Evolutionary conservation across 768 basidiomycete species (phyloP).

Genomic region (Panaeolus cyanescens): DNA sequence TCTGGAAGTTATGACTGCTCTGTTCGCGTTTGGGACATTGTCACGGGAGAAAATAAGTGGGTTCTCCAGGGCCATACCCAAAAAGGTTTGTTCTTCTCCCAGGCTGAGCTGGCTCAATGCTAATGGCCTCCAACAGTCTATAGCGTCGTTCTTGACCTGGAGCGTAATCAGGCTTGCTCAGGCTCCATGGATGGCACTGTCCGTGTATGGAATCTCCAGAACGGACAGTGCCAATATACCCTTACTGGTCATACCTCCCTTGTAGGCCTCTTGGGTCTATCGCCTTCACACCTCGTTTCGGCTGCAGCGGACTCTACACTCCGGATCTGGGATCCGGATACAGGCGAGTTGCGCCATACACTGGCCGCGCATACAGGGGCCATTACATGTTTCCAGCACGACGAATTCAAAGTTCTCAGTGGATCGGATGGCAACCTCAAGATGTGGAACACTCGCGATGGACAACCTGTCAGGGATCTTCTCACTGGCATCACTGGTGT

Average conservation of each 20-base stretch:
- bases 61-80: conserved; percentile 86
- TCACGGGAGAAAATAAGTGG: conserved; percentile 80
- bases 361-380: conserved; percentile 93
- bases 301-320: conserved; percentile 96
- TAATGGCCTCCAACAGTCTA: conserved; percentile 60
- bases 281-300: conserved; percentile 88
- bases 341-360: conserved; percentile 76
- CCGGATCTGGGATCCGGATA: conserved; percentile 91
- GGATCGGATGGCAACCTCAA: conserved; percentile 96
- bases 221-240: conserved; percentile 77
- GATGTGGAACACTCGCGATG: conserved; percentile 96
- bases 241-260: conserved; percentile 93
- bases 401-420: conserved; percentile 95
- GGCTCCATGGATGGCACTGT: conserved; percentile 99
- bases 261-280: conserved; percentile 90
- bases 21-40: conserved; percentile 94
- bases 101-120: neutral
- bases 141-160: conserved; percentile 88
- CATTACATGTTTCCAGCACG: conserved; percentile 99
- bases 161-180: conserved; percentile 89
- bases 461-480: conserved; percentile 83
- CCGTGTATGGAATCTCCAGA: conserved; percentile 88
- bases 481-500: conserved; percentile 92
- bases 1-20: conserved; percentile 97
- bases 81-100: conserved; percentile 61